Evolutionary conservation across 805 yeast genomes (phyloP).

Genomic region (Lipomyces anomalus): DNA sequence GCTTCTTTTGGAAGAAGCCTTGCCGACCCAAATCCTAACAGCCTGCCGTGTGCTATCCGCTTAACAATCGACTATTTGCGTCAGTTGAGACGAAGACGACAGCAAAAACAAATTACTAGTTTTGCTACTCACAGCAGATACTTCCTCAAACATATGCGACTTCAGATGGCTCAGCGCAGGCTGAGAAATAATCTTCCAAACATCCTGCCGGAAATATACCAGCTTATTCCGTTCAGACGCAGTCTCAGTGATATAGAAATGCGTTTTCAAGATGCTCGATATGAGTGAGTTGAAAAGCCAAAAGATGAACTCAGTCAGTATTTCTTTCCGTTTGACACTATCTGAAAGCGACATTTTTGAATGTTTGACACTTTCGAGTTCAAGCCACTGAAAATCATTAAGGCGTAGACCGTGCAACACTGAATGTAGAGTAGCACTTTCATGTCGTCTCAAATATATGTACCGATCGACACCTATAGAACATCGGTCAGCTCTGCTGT

Average conservation of each 20-base stretch:
- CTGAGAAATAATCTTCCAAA: conserved; percentile 47
- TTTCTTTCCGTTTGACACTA: conserved; percentile 33
- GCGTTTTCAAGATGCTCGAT: conserved; percentile 43
- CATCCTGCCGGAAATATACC: conserved; percentile 50
- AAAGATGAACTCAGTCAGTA: conserved; percentile 41
- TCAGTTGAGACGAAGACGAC: conserved; percentile 46
- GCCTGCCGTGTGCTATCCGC: conserved; percentile 24
- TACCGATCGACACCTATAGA: conserved; percentile 25
- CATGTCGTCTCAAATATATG: conserved; percentile 38
- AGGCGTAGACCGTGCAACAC: conserved; percentile 38
- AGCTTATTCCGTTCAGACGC: conserved; percentile 38
- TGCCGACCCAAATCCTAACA: conserved; percentile 35
- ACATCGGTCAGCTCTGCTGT: not conserved
- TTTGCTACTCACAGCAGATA: conserved; percentile 29
- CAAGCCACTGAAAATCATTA: conserved; percentile 53
- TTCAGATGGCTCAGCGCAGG: conserved; percentile 36
- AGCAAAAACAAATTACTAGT: no score
- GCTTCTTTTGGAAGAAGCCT: conserved; percentile 24
- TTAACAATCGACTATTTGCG: conserved; percentile 49
- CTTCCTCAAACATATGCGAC: conserved; percentile 9
- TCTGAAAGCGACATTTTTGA: conserved; percentile 40
- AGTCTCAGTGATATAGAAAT: conserved; percentile 64
- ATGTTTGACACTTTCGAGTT: conserved; percentile 27
- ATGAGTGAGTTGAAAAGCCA: conserved; percentile 57
- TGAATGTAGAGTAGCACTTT: conserved; percentile 33